Conservation (phyloP, 1,139 yeast genomes). For the Pneumocystis wakefieldiae region DNA sequence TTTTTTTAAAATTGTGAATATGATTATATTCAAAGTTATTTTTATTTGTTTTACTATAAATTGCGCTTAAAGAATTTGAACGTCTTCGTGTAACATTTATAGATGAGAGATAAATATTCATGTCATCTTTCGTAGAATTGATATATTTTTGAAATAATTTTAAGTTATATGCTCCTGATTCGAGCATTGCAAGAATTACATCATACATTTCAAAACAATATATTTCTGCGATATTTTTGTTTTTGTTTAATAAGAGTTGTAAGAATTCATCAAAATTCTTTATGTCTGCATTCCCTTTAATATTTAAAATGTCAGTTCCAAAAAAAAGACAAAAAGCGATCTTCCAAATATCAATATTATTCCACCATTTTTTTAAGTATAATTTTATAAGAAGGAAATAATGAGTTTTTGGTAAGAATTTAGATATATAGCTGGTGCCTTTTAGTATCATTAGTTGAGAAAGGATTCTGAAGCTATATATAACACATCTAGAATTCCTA, state of each 20-base stretch:
- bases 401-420: conserved; percentile 34
- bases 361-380: conserved; percentile 35
- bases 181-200: conserved; percentile 16
- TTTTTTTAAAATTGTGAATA: not conserved
- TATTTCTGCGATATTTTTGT: conserved; percentile 1
- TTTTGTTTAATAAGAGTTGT: conserved; percentile 8
- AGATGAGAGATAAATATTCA: not conserved
- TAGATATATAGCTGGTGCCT: conserved; percentile 34
- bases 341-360: conserved; percentile 24
- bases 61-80: not conserved
- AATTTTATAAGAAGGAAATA: conserved; percentile 43
- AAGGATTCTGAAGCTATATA: conserved; percentile 36
- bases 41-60: not conserved
- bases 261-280: conserved; percentile 10
- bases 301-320: conserved; percentile 15
- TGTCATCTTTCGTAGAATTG: not conserved
- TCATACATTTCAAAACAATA: conserved; percentile 15
- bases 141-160: conserved; percentile 1
- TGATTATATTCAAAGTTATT: not conserved
- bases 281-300: conserved; percentile 4
- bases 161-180: conserved; percentile 12
- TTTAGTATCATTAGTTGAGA: conserved; percentile 35
- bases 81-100: not conserved
- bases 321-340: conserved; percentile 17
- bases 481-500: conserved; percentile 29